phyloP scores from a whole-genome alignment of 768 basidiomycete genomes.

The Suillus americanus region DNA sequence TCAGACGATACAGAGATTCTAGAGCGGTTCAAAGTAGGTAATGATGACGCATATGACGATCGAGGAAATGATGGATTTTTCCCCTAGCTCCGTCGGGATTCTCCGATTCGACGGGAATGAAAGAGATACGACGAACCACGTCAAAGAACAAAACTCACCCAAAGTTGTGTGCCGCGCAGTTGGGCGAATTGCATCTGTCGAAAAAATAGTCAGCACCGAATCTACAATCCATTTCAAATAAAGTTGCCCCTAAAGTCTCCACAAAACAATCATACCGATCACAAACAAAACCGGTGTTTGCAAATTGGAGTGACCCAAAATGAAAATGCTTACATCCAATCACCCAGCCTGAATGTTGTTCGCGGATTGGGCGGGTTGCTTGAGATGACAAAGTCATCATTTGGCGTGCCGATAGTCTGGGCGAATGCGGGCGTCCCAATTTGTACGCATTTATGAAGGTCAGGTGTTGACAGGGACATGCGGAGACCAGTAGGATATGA shows the following conservation, averaged over 20 bases:
- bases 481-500: conserved; percentile 23
- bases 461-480: conserved; percentile 34
- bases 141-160: conserved; percentile 52
- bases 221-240: conserved; percentile 19
- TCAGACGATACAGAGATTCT: too few species aligned
- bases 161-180: conserved; percentile 83
- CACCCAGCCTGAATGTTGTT: conserved; percentile 64
- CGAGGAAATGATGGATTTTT: neutral
- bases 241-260: conserved; percentile 13
- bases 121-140: neutral
- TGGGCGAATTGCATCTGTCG: conserved; percentile 60
- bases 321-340: conserved; percentile 66
- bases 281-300: conserved; percentile 16
- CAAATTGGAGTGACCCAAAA: neutral
- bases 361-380: conserved; percentile 71
- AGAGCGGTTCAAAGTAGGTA: conserved; percentile 30
- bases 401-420: conserved; percentile 7
- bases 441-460: conserved; percentile 27
- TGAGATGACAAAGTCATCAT: conserved; percentile 55
- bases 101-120: neutral
- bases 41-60: conserved; percentile 17
- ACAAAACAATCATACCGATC: conserved; percentile 6
- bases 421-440: conserved; percentile 8
- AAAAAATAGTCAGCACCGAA: conserved; percentile 15
- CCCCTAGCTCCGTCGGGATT: neutral